Conservation (phyloP, 2,329 filamentous ascomycete species). For the Curvularia sp. region DNA sequence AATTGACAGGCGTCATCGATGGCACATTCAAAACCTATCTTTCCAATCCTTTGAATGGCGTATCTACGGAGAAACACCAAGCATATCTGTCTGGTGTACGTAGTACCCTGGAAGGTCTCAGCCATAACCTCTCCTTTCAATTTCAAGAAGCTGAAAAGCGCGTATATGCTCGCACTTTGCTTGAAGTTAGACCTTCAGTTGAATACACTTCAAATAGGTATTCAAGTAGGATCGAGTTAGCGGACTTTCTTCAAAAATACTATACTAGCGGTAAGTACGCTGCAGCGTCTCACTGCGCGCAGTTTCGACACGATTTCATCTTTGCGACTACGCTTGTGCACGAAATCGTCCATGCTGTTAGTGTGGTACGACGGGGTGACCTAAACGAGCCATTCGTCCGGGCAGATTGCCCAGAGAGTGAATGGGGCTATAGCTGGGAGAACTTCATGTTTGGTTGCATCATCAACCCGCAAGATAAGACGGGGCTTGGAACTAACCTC, state of each 20-base stretch:
- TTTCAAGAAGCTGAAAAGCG: conserved; percentile 23
- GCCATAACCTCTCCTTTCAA: conserved; percentile 31
- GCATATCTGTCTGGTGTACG: conserved; percentile 28
- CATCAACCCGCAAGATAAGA: conserved; percentile 41
- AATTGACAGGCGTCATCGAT: conserved; percentile 15
- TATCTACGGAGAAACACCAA: conserved; percentile 18
- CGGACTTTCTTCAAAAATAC: conserved; percentile 27
- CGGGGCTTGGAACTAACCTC: conserved; percentile 24
- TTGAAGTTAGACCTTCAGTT: neutral
- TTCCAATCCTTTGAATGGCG: conserved; percentile 27
- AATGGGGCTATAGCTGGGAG: conserved; percentile 49
- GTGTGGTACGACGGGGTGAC: conserved; percentile 41
- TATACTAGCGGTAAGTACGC: conserved; percentile 31
- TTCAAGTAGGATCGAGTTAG: conserved; percentile 34
- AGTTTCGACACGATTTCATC: conserved; percentile 46
- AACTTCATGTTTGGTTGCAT: conserved; percentile 46
- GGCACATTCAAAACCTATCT: conserved; percentile 27
- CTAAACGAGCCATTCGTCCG: conserved; percentile 37
- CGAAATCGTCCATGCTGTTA: conserved; percentile 46
- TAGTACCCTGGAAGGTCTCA: conserved; percentile 36
- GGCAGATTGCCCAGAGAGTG: conserved; percentile 34
- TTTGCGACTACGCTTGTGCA: conserved; percentile 43
- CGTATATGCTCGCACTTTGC: conserved; percentile 35
- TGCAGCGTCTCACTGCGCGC: conserved; percentile 33
- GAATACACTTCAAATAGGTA: neutral